phyloP scores from a whole-genome alignment of 2,329 filamentous ascomycete species.

The Xylaria arbuscula region DNA sequence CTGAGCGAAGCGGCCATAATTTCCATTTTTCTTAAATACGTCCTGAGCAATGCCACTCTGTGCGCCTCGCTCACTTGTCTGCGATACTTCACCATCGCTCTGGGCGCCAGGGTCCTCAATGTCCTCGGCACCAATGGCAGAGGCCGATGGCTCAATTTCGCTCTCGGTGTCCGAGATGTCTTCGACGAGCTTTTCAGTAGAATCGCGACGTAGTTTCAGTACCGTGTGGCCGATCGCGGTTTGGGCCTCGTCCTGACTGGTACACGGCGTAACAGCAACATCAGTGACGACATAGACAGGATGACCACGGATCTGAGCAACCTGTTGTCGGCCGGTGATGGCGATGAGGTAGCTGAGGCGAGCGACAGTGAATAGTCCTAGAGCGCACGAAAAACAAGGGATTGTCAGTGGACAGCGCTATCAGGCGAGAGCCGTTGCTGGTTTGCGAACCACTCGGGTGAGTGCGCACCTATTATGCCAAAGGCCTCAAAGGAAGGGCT shows the following conservation, averaged over 20 bases:
- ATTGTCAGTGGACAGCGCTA: slow-evolving; percentile 25
- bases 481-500: slow-evolving; percentile 68
- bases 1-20: slow-evolving; percentile 88
- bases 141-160: slow-evolving; percentile 60
- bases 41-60: slow-evolving; percentile 82
- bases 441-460: neutral
- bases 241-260: slow-evolving; percentile 78
- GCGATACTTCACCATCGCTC: slow-evolving; percentile 44
- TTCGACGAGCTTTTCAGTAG: slow-evolving; percentile 48
- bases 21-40: slow-evolving; percentile 83
- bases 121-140: slow-evolving; percentile 50
- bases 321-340: slow-evolving; percentile 86
- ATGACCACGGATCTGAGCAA: slow-evolving; percentile 84
- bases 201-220: slow-evolving; percentile 53
- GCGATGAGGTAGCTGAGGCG: slow-evolving; percentile 85
- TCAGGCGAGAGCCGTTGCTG: neutral
- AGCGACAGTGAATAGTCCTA: slow-evolving; percentile 86
- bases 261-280: slow-evolving; percentile 88
- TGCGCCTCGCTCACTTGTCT: slow-evolving; percentile 36
- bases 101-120: slow-evolving; percentile 46
- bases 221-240: slow-evolving; percentile 74
- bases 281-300: slow-evolving; percentile 90
- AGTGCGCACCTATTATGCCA: slow-evolving; percentile 64
- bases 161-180: slow-evolving; percentile 55
- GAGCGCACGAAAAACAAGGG: slow-evolving; percentile 10